phyloP scores from a whole-genome alignment of 768 basidiomycete genomes.

The Wakefieldia striispora region DNA sequence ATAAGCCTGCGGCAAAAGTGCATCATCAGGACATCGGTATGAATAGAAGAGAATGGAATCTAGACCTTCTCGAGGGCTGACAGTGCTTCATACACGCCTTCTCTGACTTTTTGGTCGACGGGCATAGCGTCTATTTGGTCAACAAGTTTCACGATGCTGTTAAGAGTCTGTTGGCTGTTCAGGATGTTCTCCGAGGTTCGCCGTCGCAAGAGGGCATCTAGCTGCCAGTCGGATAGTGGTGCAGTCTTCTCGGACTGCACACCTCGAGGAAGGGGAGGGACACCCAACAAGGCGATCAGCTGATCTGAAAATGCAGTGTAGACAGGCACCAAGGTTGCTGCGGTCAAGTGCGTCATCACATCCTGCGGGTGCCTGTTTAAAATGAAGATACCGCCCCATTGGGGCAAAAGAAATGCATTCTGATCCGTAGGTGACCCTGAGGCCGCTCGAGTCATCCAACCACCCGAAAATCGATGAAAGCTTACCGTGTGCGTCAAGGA shows the following conservation, averaged over 20 bases:
- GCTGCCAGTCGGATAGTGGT: conserved; percentile 68
- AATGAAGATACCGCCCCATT: conserved; percentile 90
- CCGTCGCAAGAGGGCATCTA: conserved; percentile 72
- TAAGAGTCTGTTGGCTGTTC: conserved; percentile 69
- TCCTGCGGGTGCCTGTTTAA: conserved; percentile 50
- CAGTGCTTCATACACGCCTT: conserved; percentile 69
- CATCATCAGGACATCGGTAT: conserved; percentile 8
- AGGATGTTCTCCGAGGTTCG: conserved; percentile 68
- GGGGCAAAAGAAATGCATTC: conserved; percentile 83
- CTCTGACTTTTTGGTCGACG: conserved; percentile 72
- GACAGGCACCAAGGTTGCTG: conserved; percentile 44
- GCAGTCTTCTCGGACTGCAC: conserved; percentile 33
- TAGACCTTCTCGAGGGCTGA: conserved; percentile 70
- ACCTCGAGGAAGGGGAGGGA: conserved; percentile 56
- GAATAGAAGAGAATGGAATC: conserved; percentile 8
- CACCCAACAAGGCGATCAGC: conserved; percentile 77
- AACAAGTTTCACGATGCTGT: conserved; percentile 82
- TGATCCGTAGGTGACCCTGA: conserved; percentile 49
- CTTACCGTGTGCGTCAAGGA: conserved; percentile 56
- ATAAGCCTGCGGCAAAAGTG: conserved; percentile 21
- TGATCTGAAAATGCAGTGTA: conserved; percentile 72
- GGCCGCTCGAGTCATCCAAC: conserved; percentile 7
- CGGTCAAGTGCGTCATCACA: conserved; percentile 30
- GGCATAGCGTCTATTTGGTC: conserved; percentile 91
- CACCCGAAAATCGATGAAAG: conserved; percentile 5